phyloP scores from a whole-genome alignment of 2,329 filamentous ascomycete species.

The Davidsoniella neocaledoniae region DNA sequence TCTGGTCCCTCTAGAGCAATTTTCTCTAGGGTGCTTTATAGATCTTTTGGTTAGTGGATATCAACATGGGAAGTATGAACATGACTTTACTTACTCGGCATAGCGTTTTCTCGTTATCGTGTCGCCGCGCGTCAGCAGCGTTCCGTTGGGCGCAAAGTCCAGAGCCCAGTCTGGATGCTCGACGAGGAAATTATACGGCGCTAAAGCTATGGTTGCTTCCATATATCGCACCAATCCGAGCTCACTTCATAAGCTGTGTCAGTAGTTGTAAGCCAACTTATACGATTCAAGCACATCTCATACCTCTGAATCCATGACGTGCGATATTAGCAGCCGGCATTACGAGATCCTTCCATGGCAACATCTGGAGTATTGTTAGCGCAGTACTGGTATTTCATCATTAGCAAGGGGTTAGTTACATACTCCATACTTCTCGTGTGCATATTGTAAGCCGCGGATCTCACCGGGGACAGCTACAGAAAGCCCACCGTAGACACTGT shows the following conservation, averaged over 20 bases:
- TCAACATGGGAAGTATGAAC: too few species aligned
- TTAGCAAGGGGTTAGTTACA: neutral
- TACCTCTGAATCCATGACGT: slow-evolving; percentile 47
- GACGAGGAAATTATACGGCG: slow-evolving; percentile 44
- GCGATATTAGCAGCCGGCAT: slow-evolving; percentile 60
- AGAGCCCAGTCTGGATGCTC: slow-evolving; percentile 65
- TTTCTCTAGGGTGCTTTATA: slow-evolving; percentile 45
- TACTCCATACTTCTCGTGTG: slow-evolving; percentile 57
- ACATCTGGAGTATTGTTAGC: neutral
- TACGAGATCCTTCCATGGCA: slow-evolving; percentile 57
- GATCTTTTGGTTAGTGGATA: neutral
- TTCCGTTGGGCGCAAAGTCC: slow-evolving; percentile 78
- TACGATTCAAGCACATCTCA: slow-evolving; percentile 6
- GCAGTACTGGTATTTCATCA: neutral
- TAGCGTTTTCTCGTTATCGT: slow-evolving; percentile 68
- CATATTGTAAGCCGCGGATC: slow-evolving; percentile 59
- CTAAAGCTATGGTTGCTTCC: slow-evolving; percentile 20
- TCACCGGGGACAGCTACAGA: slow-evolving; percentile 58
- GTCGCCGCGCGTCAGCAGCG: slow-evolving; percentile 53
- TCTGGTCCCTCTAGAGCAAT: slow-evolving; percentile 59
- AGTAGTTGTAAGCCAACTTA: slow-evolving; percentile 1
- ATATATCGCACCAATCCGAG: slow-evolving; percentile 63
- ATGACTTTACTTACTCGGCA: slow-evolving; percentile 29
- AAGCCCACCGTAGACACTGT: slow-evolving; percentile 55
- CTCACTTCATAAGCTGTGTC: slow-evolving; percentile 32